Base-by-base conservation (phyloP, 352 stramenopile species). In the Globisporangium megalacanthum region DNA sequence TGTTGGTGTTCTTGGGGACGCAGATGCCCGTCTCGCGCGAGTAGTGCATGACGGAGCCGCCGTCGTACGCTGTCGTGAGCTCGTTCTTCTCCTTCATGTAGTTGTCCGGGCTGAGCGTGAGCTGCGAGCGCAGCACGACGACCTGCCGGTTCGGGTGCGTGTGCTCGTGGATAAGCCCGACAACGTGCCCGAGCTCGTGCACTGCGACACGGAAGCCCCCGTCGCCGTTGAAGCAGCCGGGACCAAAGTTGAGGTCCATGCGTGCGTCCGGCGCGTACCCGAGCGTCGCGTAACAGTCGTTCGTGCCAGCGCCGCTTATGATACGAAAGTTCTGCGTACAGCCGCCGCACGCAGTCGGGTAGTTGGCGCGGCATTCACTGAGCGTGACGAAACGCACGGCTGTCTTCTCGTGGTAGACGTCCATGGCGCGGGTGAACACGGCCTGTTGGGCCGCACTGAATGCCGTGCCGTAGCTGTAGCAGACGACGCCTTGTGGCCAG, bases 41-140 rank as follows among this genome's bases (percentile, higher is more conserved):
- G 55, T 81, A 81, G 56, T 81, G 72, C 72, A 81, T 81, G 54
- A 81, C 50, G 14, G 72, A 81, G 13, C 59, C 58, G 42, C 56
- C 25, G 54, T 78, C 69, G 58, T 81, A 78, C 39, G 54, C 1
- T 1, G 70, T 72, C 39, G 54, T 69, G 35, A 61, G 48, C 3
- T 57, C 69, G 17, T 44, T 49, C 29, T 39, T 56, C 37, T 75
- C 65, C 49, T 74, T 72, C 56, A 76, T 64, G 62, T 81, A 81
- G 67, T 81, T 81, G 59, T 81, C 70, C 9, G 69, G 56, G n/a
- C 66, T 74, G 36, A 81, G 66, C 17, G 69, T 81, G 44, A 81
- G 60, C 36, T 64, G 58, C 37, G 59, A 60, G n/a, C 69, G 72
- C 22, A 81, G 53, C 39, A 81, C 66, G 19, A 81, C 65, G 29